phyloP scores from a whole-genome alignment of 345 rosid species.

The Eucalyptus caleyi region DNA sequence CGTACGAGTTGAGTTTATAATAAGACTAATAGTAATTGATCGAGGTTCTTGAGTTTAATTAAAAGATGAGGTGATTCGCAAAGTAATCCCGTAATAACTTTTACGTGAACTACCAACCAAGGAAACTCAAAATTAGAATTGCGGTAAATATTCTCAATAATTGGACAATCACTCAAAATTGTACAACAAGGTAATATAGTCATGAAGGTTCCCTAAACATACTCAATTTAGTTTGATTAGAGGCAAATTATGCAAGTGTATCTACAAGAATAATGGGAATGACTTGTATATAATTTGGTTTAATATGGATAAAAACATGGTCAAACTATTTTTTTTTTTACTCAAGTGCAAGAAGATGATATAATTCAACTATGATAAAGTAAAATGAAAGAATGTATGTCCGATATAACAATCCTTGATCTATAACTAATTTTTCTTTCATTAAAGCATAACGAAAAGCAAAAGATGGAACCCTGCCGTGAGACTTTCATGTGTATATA shows the following conservation, averaged over 20 bases:
- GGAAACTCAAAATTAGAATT: too few species aligned
- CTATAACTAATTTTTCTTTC: not conserved
- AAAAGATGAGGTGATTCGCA: not conserved
- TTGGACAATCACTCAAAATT: not conserved
- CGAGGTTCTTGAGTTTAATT: not conserved
- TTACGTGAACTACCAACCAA: too few species aligned
- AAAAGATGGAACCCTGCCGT: not conserved
- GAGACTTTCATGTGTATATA: not conserved
- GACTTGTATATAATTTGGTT: not conserved
- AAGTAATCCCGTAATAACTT: too few species aligned
- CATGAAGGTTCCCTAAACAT: not conserved
- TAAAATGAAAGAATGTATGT: not conserved
- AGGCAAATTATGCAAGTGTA: too few species aligned
- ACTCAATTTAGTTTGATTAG: not conserved
- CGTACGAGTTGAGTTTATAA: not conserved
- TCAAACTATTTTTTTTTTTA: not conserved
- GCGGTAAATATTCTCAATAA: constrained; percentile 31
- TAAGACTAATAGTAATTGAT: not conserved
- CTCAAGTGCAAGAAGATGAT: not conserved
- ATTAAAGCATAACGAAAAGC: not conserved
- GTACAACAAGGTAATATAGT: constrained; percentile 31
- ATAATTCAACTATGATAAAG: not conserved
- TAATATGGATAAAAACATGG: not conserved
- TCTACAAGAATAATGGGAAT: not conserved
- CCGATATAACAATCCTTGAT: not conserved